Percentiles rank a stretch among this genome's conserved stretches.
phyloP scores from a whole-genome alignment of 306 rosid genomes.

The Calophaca sinica region DNA sequence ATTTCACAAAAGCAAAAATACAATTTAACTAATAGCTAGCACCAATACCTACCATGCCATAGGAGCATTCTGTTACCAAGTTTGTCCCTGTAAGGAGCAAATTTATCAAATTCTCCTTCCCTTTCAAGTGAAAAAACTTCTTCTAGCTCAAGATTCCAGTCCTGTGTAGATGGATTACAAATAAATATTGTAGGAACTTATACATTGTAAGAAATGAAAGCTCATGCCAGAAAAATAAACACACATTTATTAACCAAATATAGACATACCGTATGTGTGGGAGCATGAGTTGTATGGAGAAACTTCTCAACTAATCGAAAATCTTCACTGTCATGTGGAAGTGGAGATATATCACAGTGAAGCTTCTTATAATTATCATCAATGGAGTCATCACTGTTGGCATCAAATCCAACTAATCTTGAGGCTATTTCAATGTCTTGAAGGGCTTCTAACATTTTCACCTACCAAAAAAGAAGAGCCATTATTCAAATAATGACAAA shows the following conservation, averaged over 20 bases:
- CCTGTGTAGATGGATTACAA: constrained; percentile 59
- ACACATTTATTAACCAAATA: constrained; percentile 14
- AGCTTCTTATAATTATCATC: constrained; percentile 95
- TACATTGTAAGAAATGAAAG: constrained; percentile 27
- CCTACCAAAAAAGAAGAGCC: constrained; percentile 57
- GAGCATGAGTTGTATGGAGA: constrained; percentile 92
- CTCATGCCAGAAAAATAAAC: neutral
- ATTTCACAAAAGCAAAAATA: constrained; percentile 24
- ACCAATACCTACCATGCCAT: constrained; percentile 87
- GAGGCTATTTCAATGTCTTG: constrained; percentile 99
- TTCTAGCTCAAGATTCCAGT: constrained; percentile 96
- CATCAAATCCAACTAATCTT: constrained; percentile 93
- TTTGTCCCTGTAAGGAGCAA: constrained; percentile 64
- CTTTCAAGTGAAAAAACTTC: constrained; percentile 94
- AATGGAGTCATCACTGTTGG: constrained; percentile 73
- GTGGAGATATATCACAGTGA: constrained; percentile 74
- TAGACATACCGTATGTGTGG: constrained; percentile 84
- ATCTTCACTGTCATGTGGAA: constrained; percentile 87
- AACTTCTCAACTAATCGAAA: constrained; percentile 78
- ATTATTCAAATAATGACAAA: constrained; percentile 28
- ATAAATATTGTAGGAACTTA: constrained; percentile 35
- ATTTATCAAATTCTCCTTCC: constrained; percentile 83
- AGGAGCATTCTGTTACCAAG: constrained; percentile 93
- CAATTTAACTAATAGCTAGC: constrained; percentile 6
- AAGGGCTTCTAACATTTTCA: constrained; percentile 99